Conservation (phyloP, 1,284 basidiomycete genomes). For the Moniliophthora roreri region DNA sequence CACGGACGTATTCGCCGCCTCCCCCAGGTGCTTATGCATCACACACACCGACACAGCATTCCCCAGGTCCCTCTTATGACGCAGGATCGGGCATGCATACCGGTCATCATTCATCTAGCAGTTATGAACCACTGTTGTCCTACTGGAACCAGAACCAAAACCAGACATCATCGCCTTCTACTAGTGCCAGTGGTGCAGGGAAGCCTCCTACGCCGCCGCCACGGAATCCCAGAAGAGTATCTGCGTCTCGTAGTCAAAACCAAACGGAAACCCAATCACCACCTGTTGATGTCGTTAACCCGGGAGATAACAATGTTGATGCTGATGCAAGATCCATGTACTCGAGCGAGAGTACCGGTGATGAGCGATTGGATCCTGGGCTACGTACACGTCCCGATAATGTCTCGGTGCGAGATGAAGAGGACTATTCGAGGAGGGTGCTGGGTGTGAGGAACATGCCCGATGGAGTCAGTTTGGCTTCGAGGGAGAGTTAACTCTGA, state of each 20-base stretch:
- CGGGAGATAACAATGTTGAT: constrained; percentile 16
- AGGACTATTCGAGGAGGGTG: constrained; percentile 57
- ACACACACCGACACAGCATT: constrained; percentile 41
- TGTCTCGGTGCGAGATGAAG: constrained; percentile 45
- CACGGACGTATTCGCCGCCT: constrained; percentile 46
- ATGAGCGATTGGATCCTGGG: constrained; percentile 45
- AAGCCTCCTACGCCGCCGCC: constrained; percentile 40
- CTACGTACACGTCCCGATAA: constrained; percentile 36
- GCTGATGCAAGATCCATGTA: constrained; percentile 32
- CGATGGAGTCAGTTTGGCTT: constrained; percentile 4
- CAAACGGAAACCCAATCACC: constrained; percentile 5
- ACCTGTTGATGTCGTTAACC: constrained; percentile 14
- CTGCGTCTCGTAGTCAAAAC: constrained; percentile 16
- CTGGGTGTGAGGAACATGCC: constrained; percentile 44
- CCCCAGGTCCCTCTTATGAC: constrained; percentile 20
- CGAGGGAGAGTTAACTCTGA: background rate
- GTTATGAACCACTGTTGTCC: constrained; percentile 62
- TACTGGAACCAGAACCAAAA: constrained; percentile 28
- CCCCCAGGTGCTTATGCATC: constrained; percentile 35
- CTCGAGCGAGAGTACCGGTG: constrained; percentile 34
- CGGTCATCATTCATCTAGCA: constrained; percentile 44
- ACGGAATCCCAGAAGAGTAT: constrained; percentile 38
- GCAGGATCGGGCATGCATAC: constrained; percentile 4
- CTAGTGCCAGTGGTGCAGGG: constrained; percentile 18
- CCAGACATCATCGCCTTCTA: constrained; percentile 21